Percentiles rank a stretch among this genome's conserved stretches.
phyloP scores from a whole-genome alignment of 495 filamentous ascomycete genomes.

The Lasiosphaeria miniovina region DNA sequence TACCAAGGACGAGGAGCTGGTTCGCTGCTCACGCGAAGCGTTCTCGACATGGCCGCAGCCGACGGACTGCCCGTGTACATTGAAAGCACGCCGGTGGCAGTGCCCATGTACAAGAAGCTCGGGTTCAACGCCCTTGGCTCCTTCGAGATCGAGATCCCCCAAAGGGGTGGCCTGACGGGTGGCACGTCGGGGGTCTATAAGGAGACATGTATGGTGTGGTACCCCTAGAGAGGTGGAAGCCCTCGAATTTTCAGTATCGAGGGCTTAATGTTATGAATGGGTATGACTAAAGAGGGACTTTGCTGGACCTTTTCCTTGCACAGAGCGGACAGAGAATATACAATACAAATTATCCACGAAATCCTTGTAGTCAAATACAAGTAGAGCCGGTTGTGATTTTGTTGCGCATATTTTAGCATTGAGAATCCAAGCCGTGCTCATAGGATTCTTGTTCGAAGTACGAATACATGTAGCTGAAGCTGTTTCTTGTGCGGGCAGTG shows the following conservation, averaged over 20 bases:
- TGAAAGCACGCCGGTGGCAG: slow-evolving; percentile 41
- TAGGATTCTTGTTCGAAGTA: too few species aligned
- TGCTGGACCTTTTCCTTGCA: not conserved
- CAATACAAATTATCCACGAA: too few species aligned
- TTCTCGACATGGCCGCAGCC: slow-evolving; percentile 34
- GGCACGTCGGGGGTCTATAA: slow-evolving; percentile 18
- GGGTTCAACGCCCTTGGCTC: slow-evolving; percentile 35
- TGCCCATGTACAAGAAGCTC: slow-evolving; percentile 38
- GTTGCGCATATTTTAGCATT: too few species aligned
- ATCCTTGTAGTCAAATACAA: too few species aligned
- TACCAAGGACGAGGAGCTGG: slow-evolving; percentile 43
- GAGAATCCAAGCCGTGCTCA: too few species aligned
- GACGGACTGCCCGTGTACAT: slow-evolving; percentile 41
- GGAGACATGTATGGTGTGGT: slow-evolving; percentile 34
- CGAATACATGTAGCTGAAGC: too few species aligned
- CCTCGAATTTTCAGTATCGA: too few species aligned
- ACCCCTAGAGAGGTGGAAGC: slow-evolving; percentile 3
- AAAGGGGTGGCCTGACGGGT: not conserved
- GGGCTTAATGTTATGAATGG: not conserved
- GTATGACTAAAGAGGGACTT: not conserved
- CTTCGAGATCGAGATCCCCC: slow-evolving; percentile 32
- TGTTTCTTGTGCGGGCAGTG: too few species aligned
- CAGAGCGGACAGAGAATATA: too few species aligned
- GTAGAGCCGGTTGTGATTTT: too few species aligned
- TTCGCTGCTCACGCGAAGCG: slow-evolving; percentile 31